A percentile compares a stretch with the other conserved stretches of the same genome.
Evolutionary conservation across 2,329 filamentous ascomycete species (phyloP).

Genomic region (Colletotrichum zoysiae): DNA sequence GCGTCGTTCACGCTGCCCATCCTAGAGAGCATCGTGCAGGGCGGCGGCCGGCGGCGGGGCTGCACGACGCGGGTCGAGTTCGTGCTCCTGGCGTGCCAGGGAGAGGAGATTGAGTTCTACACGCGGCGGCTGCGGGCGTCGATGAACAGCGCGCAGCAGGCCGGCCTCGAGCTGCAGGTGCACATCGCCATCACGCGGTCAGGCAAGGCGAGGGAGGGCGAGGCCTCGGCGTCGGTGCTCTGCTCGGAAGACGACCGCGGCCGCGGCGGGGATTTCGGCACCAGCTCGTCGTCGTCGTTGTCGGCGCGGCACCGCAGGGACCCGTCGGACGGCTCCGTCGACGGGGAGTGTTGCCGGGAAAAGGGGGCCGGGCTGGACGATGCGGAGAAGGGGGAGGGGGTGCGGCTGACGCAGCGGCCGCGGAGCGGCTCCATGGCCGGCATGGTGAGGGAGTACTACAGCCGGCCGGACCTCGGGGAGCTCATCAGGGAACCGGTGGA

Average conservation of each 20-base stretch:
- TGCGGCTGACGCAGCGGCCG: slow-evolving; percentile 45
- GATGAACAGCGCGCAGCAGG: slow-evolving; percentile 55
- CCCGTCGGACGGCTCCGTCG: slow-evolving; percentile 17
- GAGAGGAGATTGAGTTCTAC: slow-evolving; percentile 69
- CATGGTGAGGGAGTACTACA: slow-evolving; percentile 58
- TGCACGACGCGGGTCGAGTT: slow-evolving; percentile 68
- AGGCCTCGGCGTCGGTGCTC: slow-evolving; percentile 39
- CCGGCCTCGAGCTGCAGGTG: slow-evolving; percentile 63
- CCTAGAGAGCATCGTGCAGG: slow-evolving; percentile 65
- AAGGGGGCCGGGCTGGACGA: slow-evolving; percentile 26
- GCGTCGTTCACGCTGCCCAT: slow-evolving; percentile 72
- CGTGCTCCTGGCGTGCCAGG: slow-evolving; percentile 63
- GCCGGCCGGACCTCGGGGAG: slow-evolving; percentile 63
- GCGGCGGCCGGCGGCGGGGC: slow-evolving; percentile 48
- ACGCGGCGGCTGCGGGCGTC: slow-evolving; percentile 61
- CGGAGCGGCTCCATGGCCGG: slow-evolving; percentile 44
- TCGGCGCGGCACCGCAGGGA: slow-evolving; percentile 19
- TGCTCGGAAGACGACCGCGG: slow-evolving; percentile 19
- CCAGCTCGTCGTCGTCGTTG: slow-evolving; percentile 7
- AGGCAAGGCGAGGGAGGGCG: slow-evolving; percentile 46
- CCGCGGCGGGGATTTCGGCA: slow-evolving; percentile 39
- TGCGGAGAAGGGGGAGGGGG: slow-evolving; percentile 27
- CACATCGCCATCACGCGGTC: slow-evolving; percentile 67
- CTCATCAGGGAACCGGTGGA: slow-evolving; percentile 69
- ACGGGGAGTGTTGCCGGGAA: slow-evolving; percentile 12